Conservation (phyloP, 139 green algal genomes). For the Ulvella scutata region DNA sequence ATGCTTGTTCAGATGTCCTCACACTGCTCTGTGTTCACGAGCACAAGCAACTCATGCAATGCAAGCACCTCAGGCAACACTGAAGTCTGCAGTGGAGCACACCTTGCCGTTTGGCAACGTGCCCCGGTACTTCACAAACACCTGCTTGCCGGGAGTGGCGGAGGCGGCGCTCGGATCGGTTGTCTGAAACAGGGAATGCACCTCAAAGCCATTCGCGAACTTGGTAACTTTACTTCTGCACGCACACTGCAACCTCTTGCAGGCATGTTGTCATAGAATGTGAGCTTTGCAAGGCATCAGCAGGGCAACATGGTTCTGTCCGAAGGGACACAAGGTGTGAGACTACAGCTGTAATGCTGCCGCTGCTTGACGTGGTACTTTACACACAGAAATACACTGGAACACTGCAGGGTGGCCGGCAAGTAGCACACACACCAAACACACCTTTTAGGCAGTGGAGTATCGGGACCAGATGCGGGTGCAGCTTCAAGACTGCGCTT, state of each 20-base stretch:
- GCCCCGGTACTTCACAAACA: slow-evolving; percentile 10
- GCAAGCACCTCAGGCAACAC: too few relatives aligned
- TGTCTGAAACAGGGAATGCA: neutral
- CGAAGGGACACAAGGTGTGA: neutral
- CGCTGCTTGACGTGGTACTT: neutral
- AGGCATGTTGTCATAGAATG: neutral
- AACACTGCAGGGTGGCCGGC: neutral
- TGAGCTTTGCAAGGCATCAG: neutral
- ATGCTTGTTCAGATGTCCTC: too few relatives aligned
- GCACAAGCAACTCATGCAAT: too few relatives aligned
- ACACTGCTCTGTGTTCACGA: too few relatives aligned
- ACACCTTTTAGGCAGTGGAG: neutral
- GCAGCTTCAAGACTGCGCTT: neutral
- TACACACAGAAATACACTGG: neutral
- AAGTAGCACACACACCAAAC: neutral
- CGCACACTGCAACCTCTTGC: neutral
- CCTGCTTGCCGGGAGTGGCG: slow-evolving; percentile 2
- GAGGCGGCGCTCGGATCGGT: neutral
- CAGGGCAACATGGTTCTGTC: neutral
- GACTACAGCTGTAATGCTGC: neutral
- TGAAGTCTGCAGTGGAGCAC: too few relatives aligned
- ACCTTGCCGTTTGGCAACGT: slow-evolving; percentile 5
- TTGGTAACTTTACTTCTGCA: neutral
- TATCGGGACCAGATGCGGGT: neutral
- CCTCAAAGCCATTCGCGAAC: neutral